Evolutionary conservation across 116 monocot species (phyloP), one percentile per base, ranked within the genome.

Genomic region (Cymodocea nodosa): DNA sequence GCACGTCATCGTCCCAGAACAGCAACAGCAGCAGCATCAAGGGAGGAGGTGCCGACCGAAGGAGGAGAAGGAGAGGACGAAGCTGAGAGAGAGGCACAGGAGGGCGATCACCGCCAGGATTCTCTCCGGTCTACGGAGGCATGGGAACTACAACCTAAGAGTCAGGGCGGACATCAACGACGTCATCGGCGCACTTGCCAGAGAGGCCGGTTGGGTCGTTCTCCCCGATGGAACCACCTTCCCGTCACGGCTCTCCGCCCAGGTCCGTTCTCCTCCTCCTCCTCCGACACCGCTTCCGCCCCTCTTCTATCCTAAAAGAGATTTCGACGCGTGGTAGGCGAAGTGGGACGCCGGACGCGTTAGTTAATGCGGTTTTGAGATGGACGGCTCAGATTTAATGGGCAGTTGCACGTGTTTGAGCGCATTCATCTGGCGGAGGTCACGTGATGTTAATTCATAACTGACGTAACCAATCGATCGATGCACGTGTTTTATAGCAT

Each of bases 31-130:
- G 52, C 69, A 39, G 70, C 58, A 34, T 17, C 23, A 35, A 23
- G 65, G 71, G 15, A 17, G 81, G 71, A 62, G 82, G 64, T 68
- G 81, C 53, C 70, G 94, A 56, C 84, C 87, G 50, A 82, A 77
- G 60, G 94, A 94, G 76, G 94, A 94, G 79, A 94, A 94, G 71
- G 94, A 94, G 78, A 56, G 94, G 74, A 94, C 94, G 56, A 94
- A 89, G 77, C 76, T 94, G 17, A 64, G 94, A 56, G 94, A 94
- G 74, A 73, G 94, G 63, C 89, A 89, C 65, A 78, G 94, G 68
- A 60, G 94, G 58, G 94, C 94, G 50, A 89, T 94, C 66, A 94
- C 94, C 24, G 94, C 84, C 62, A 71, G 84, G 69, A 94, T 94
- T 59, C 77, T 94, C 15, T 65, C 84, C 14, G 89, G 89, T 2